phyloP scores from a whole-genome alignment of 306 rosid genomes.

The Phaseolus lunatus region DNA sequence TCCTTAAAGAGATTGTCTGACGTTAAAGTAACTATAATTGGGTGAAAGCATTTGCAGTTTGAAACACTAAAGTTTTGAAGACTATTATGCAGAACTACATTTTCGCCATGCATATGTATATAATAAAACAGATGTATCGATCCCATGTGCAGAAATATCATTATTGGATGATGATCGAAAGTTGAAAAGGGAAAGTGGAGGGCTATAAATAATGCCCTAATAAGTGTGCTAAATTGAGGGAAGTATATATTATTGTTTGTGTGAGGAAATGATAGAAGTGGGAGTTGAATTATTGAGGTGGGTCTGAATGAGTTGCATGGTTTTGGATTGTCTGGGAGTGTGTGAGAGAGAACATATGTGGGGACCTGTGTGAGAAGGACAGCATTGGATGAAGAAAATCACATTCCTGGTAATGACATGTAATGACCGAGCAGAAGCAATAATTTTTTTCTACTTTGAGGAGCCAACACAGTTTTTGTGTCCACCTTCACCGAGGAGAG shows the following conservation, averaged over 20 bases:
- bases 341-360: constrained; percentile 27
- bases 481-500: not conserved
- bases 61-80: too few relatives aligned
- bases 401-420: constrained; percentile 46
- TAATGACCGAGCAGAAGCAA: constrained; percentile 45
- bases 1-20: too few relatives aligned
- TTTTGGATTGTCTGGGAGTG: constrained; percentile 59
- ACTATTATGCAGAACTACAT: not conserved
- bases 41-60: too few relatives aligned
- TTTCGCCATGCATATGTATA: not conserved
- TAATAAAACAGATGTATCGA: not conserved
- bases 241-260: not conserved
- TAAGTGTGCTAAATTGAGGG: not conserved
- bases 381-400: constrained; percentile 43
- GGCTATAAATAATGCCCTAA: constrained; percentile 20
- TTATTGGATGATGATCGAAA: constrained; percentile 20
- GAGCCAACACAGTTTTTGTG: constrained; percentile 18
- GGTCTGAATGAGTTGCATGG: constrained; percentile 47
- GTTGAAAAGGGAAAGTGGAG: not conserved
- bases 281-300: constrained; percentile 62
- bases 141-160: constrained; percentile 28
- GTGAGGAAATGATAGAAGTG: constrained; percentile 18
- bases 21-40: too few relatives aligned
- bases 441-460: constrained; percentile 45
- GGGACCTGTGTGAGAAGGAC: constrained; percentile 57